A percentile compares a stretch with the other conserved stretches of the same genome.
phyloP scores from a whole-genome alignment of 495 filamentous ascomycete genomes.

The Podospora pseudopauciseta region DNA sequence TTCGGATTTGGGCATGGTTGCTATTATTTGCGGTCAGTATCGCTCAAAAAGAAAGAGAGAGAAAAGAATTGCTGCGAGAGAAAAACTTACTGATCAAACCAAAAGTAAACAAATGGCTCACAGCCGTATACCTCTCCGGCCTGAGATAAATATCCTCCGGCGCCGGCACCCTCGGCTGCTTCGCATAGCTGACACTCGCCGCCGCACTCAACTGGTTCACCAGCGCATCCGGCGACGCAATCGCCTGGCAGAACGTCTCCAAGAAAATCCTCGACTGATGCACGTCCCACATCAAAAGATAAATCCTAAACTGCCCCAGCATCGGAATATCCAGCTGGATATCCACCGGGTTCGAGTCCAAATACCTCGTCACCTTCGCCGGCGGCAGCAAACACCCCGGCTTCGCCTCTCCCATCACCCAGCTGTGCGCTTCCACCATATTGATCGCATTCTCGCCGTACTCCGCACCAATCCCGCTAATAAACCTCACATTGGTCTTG shows the following conservation, averaged over 20 bases:
- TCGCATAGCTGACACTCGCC: constrained; percentile 51
- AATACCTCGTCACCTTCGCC: constrained; percentile 60
- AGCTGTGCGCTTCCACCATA: constrained; percentile 33
- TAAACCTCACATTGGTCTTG: constrained; percentile 62
- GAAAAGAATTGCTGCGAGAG: background rate
- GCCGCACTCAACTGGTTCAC: constrained; percentile 47
- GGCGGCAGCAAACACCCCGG: constrained; percentile 61
- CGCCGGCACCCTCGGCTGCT: constrained; percentile 45
- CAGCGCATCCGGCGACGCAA: constrained; percentile 41
- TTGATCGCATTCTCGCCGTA: constrained; percentile 60
- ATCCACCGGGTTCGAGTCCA: constrained; percentile 68
- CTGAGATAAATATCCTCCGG: constrained; percentile 57
- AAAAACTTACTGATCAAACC: constrained; percentile 47
- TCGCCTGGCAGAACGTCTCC: constrained; percentile 45
- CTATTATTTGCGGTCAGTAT: constrained; percentile 32
- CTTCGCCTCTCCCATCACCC: constrained; percentile 44
- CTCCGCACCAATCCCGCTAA: constrained; percentile 62
- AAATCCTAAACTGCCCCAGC: constrained; percentile 65
- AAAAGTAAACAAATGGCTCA: constrained; percentile 58
- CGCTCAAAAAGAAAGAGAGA: background rate
- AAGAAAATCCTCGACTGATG: constrained; percentile 51
- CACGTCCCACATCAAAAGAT: constrained; percentile 58
- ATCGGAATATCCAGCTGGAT: constrained; percentile 70
- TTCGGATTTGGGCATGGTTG: constrained; percentile 51
- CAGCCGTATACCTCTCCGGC: constrained; percentile 57